Base-by-base conservation (phyloP, 805 yeast species). In the Schizosaccharomyces japonicus region DNA sequence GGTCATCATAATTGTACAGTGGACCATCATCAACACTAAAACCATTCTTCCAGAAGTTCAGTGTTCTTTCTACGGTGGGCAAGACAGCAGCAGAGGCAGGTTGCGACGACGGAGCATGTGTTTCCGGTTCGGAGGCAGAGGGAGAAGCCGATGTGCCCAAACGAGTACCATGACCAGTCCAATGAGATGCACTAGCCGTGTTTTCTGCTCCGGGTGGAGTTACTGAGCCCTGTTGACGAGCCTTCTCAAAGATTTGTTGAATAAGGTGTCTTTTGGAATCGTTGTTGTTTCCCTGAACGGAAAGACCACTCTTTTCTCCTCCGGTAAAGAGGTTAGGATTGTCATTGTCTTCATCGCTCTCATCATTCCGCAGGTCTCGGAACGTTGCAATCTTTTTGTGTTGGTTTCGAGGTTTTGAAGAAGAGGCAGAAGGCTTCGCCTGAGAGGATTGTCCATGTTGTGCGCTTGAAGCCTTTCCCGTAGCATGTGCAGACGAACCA, bases 11-110 rank as follows among this genome's bases (percentile, higher is more conserved):
- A 50, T 90, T 68, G 60, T 72, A 78, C 49, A 90, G 68, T 23
- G 73, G 73, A 2, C 96, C 96, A 45, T 85, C 94, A 29, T 90
- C 96, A 25, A 90, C 84, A 52, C 83, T 82, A 63, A 90, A 90
- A 1, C 98, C 98, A 57, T 90, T 87, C 54, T 76, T 78, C 98
- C 98, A 90, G 60, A 90, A 87, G 0, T 93, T 82, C 52, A 90
- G 78, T 39, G 80, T 80, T 57, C 96, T 71, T 27, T n/a, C 28
- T 8, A 27, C 6, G 5, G 17, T 10, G 10, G 6, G 5, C 7
- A n/a, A 19, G 17, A n/a, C 25, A 3, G 13, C 27, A 25, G 42
- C 8, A 6, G 27, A 8, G 30, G 54, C 53, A 26, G 58, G 55
- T 8, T 56, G 51, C 5, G 52, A 48, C 1, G 56, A 54, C 15